A percentile compares a stretch with the other conserved stretches of the same genome.
Evolutionary conservation across 179 eudicot genomes (phyloP).

Genomic region (Carnegiea gigantea): DNA sequence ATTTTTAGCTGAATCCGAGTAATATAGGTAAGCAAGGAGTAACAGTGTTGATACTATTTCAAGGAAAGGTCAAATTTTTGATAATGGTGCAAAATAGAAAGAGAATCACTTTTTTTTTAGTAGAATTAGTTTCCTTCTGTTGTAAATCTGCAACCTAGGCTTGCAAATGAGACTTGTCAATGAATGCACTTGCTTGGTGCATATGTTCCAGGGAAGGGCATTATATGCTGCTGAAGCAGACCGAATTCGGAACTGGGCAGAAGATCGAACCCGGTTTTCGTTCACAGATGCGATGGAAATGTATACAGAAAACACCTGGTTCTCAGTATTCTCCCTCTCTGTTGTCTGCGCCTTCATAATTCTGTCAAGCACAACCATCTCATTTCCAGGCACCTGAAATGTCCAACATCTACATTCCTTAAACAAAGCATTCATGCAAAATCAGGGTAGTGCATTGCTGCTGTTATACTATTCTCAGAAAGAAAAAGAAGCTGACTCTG

Average conservation of each 20-base stretch:
- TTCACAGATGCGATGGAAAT: slow-evolving; percentile 99
- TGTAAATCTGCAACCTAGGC: neutral
- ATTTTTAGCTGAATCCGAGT: no score
- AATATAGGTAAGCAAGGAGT: no score
- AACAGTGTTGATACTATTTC: no score
- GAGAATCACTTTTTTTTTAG: neutral
- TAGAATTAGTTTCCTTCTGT: neutral
- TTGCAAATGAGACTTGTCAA: neutral
- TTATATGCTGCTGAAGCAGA: slow-evolving; percentile 96
- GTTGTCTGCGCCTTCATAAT: slow-evolving; percentile 97
- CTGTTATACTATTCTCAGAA: neutral
- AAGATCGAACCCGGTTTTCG: slow-evolving; percentile 83
- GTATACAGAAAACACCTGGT: slow-evolving; percentile 96
- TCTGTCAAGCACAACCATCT: slow-evolving; percentile 67
- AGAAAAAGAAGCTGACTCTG: slow-evolving; percentile 11
- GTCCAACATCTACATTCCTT: no score
- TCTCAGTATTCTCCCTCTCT: slow-evolving; percentile 91
- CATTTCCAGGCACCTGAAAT: slow-evolving; percentile 54
- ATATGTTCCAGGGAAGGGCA: slow-evolving; percentile 78
- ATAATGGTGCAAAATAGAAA: neutral
- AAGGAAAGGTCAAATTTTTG: no score
- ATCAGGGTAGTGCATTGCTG: slow-evolving; percentile 2
- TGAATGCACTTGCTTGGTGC: neutral
- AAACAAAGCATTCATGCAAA: slow-evolving; percentile 12
- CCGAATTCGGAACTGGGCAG: slow-evolving; percentile 95